These are phyloP conservation scores for Diphasiastrum complanatum DNA, from an alignment of 83 land plant genomes.

Conservation along the genomic window DNA sequence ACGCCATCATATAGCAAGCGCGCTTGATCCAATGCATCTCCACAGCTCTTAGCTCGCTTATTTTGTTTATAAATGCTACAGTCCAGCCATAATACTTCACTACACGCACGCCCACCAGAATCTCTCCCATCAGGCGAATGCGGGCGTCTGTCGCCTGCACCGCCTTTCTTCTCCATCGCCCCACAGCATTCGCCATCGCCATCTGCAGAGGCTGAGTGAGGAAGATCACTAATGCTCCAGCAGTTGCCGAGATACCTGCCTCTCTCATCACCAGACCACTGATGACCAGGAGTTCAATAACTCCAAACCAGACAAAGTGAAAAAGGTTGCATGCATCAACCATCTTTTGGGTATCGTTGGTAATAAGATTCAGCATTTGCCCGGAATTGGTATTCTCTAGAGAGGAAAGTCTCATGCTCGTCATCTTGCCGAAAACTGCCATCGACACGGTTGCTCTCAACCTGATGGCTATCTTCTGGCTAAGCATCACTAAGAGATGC, in stretches of 20 bases:
- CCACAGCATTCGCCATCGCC: constrained; percentile 12
- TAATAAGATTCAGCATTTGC: constrained; percentile 30
- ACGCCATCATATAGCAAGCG: constrained; percentile 22
- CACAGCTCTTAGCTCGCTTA: constrained; percentile 10
- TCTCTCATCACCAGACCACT: constrained; percentile 18
- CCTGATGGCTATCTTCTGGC: constrained; percentile 20
- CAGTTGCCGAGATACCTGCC: constrained; percentile 24
- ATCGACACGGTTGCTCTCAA: constrained; percentile 22
- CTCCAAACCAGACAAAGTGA: constrained; percentile 19
- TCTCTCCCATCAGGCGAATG: constrained; percentile 19
- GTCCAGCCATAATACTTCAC: constrained; percentile 40
- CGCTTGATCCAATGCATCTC: constrained; percentile 29
- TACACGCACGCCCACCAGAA: constrained; percentile 31
- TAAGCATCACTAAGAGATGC: constrained; percentile 18
- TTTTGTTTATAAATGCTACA: constrained; percentile 26
- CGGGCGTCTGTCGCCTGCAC: constrained; percentile 28
- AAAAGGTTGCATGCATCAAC: constrained; percentile 18
- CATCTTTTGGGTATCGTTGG: constrained; percentile 38
- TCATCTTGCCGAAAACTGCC: constrained; percentile 34
- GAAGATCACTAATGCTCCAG: constrained; percentile 21
- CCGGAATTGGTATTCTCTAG: constrained; percentile 28
- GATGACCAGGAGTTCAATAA: constrained; percentile 15
- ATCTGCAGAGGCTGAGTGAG: constrained; percentile 25
- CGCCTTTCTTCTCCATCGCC: constrained; percentile 19
- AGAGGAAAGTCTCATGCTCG: constrained; percentile 16